Evolutionary conservation across 2,329 filamentous ascomycete genomes (phyloP).

Genomic region (Chrysoporthe austroafricana): DNA sequence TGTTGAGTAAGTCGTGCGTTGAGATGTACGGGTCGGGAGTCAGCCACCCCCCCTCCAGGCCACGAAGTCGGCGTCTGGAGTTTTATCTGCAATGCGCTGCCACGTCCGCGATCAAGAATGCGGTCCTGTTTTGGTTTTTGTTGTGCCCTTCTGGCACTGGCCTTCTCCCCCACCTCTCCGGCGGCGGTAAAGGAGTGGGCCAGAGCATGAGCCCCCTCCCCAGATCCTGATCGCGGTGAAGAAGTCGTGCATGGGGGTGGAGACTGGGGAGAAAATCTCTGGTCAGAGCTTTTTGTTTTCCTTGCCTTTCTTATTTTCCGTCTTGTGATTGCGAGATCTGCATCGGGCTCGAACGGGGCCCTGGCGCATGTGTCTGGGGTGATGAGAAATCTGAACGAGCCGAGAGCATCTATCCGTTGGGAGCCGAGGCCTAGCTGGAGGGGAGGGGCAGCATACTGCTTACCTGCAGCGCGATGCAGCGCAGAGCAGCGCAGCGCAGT

Average conservation of each 20-base stretch:
- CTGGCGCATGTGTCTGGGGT: neutral
- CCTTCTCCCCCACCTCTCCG: neutral
- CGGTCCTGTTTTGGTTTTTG: neutral
- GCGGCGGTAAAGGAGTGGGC: slow-evolving; percentile 1
- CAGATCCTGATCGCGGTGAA: slow-evolving; percentile 5
- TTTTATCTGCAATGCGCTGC: slow-evolving; percentile 16
- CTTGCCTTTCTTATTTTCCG: neutral
- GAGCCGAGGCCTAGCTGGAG: neutral
- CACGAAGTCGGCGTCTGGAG: slow-evolving; percentile 5
- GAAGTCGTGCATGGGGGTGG: slow-evolving; percentile 8
- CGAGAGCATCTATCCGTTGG: neutral
- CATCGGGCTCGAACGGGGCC: neutral
- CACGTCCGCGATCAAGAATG: slow-evolving; percentile 9
- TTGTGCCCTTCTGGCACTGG: no score
- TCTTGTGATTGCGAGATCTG: neutral
- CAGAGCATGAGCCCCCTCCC: neutral
- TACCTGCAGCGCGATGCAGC: slow-evolving; percentile 4
- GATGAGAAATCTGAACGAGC: neutral
- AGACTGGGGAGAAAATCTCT: slow-evolving; percentile 5
- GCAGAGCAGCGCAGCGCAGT: neutral
- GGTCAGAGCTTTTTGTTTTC: slow-evolving; percentile 11
- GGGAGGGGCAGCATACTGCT: neutral
- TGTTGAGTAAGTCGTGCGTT: neutral
- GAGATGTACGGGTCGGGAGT: neutral
- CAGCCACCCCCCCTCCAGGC: neutral